phyloP scores from a whole-genome alignment of 768 basidiomycete species.

The Mycena vulgaris region DNA sequence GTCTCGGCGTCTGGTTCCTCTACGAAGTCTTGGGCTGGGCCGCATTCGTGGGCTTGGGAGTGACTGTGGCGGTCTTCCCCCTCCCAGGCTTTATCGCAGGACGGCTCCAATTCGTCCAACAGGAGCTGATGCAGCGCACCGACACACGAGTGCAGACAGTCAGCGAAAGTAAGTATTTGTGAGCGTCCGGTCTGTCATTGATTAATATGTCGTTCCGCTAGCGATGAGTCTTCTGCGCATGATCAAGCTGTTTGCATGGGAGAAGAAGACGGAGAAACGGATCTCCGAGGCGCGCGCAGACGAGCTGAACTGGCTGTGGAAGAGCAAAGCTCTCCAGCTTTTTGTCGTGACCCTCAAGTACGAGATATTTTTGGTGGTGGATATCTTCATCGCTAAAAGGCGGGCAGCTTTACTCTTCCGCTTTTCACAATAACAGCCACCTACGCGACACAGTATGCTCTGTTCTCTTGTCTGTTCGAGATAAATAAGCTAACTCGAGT shows the following conservation, averaged over 20 bases:
- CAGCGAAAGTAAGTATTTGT: conserved; percentile 64
- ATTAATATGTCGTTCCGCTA: conserved; percentile 50
- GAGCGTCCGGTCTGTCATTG: conserved; percentile 5
- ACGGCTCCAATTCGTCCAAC: conserved; percentile 62
- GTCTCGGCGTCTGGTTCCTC: conserved; percentile 57
- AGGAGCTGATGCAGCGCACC: conserved; percentile 65
- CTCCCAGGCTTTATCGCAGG: conserved; percentile 72
- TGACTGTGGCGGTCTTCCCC: conserved; percentile 69
- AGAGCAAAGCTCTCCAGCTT: conserved; percentile 66
- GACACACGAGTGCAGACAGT: conserved; percentile 74
- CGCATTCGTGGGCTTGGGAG: conserved; percentile 70
- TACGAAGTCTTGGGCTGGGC: conserved; percentile 68
- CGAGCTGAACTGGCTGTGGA: conserved; percentile 72
- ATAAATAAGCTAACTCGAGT: conserved; percentile 1
- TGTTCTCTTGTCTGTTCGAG: conserved; percentile 36
- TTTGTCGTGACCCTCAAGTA: conserved; percentile 61
- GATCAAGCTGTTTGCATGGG: conserved; percentile 81
- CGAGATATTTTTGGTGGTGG: conserved; percentile 31
- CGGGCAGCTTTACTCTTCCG: conserved; percentile 68
- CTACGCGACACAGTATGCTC: conserved; percentile 69
- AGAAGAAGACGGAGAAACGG: conserved; percentile 67
- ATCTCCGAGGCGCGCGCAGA: conserved; percentile 71
- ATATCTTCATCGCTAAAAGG: neutral
- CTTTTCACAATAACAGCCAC: conserved; percentile 76
- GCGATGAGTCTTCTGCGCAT: conserved; percentile 74